Conservation (phyloP, 192 early-diverging fungal species). For the Spizellomyces punctatus region DNA sequence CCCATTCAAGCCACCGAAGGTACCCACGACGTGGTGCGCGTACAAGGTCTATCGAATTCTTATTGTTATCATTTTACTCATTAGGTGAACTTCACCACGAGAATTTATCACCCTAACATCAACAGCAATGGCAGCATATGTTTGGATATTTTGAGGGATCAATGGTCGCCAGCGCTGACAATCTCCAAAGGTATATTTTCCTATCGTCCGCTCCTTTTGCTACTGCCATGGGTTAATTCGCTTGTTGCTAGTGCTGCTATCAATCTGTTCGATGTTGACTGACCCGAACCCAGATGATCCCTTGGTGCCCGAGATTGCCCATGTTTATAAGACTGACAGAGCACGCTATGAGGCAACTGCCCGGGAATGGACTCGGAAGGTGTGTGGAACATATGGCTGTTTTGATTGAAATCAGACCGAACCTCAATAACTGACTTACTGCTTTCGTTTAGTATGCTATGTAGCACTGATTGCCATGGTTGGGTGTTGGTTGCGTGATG, state of each 20-base stretch:
- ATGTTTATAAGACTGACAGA: constrained; percentile 96
- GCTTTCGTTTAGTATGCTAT: constrained; percentile 6
- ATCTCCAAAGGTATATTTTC: constrained; percentile 82
- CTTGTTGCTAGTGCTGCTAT: constrained; percentile 75
- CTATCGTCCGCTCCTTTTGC: not conserved
- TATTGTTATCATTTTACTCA: not conserved
- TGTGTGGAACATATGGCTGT: not conserved
- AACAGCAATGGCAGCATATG: constrained; percentile 98
- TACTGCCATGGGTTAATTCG: not conserved
- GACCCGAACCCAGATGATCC: constrained; percentile 99
- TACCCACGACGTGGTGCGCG: constrained; percentile 27
- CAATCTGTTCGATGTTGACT: constrained; percentile 97
- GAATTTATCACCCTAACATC: constrained; percentile 99
- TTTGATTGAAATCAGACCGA: not conserved
- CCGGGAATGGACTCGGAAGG: constrained; percentile 91
- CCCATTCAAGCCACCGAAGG: constrained; percentile 98
- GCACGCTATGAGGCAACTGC: constrained; percentile 86
- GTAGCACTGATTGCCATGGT: not conserved
- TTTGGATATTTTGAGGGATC: constrained; percentile 96
- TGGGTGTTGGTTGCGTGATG: not conserved
- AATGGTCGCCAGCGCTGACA: constrained; percentile 98
- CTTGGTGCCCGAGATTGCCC: constrained; percentile 97
- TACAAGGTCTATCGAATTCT: not conserved
- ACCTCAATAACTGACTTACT: not conserved
- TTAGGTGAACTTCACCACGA: constrained; percentile 91